A percentile compares a stretch with the other conserved stretches of the same genome.
These are phyloP conservation scores for Endocalyx cinctus DNA, from an alignment of 2,329 filamentous ascomycete species.

Conservation along the genomic window DNA sequence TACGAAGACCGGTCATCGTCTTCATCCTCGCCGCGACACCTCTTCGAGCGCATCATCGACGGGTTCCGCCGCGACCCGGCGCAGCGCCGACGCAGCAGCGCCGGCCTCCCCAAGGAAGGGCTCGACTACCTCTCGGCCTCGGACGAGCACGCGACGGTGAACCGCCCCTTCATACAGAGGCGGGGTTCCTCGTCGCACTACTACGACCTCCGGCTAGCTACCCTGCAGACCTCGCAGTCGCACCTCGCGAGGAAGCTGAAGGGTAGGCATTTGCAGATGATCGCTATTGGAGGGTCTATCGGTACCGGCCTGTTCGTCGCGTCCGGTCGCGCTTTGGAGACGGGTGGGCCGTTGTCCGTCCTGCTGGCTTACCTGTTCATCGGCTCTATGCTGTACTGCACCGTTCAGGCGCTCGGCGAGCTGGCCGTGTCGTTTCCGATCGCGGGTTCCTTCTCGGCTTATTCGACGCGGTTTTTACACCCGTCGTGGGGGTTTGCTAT, in stretches of 20 bases:
- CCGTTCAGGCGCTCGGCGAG: constrained; percentile 86
- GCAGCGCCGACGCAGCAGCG: too few species aligned
- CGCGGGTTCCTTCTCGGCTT: constrained; percentile 86
- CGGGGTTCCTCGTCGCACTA: constrained; percentile 36
- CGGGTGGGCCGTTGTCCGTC: constrained; percentile 73
- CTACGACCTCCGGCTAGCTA: constrained; percentile 52
- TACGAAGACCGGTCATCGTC: too few species aligned
- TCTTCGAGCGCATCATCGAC: constrained; percentile 47
- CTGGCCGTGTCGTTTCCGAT: constrained; percentile 87
- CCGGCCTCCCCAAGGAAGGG: constrained; percentile 43
- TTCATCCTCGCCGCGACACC: constrained; percentile 24
- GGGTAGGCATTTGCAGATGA: constrained; percentile 90
- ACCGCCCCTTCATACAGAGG: constrained; percentile 20
- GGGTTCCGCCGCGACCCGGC: constrained; percentile 60
- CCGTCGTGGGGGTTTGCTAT: constrained; percentile 94
- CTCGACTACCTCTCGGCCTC: constrained; percentile 26
- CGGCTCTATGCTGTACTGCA: constrained; percentile 85
- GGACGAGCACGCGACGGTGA: constrained; percentile 23
- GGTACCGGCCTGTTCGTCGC: constrained; percentile 84
- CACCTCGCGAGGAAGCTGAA: constrained; percentile 75
- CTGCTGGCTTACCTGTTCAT: constrained; percentile 75
- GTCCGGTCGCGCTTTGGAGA: constrained; percentile 65
- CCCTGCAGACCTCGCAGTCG: constrained; percentile 71
- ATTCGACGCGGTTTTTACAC: constrained; percentile 87
- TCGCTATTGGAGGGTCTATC: constrained; percentile 91